Percentiles rank a stretch among this genome's conserved stretches.
phyloP scores from a whole-genome alignment of 2,329 filamentous ascomycete species.

The Clarireedia monteithiana region DNA sequence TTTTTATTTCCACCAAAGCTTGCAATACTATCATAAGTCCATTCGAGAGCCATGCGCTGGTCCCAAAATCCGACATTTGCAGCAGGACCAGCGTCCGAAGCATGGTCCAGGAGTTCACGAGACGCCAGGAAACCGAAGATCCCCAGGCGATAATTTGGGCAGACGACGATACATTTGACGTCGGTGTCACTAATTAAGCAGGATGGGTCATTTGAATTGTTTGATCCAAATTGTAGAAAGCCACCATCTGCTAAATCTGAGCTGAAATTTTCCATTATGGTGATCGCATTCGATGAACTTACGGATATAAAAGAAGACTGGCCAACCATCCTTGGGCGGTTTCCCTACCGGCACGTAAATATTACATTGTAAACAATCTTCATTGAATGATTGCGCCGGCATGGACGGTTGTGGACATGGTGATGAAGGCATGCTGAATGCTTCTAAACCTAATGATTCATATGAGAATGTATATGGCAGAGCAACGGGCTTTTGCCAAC shows the following conservation, averaged over 20 bases:
- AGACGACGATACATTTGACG: slow-evolving; percentile 48
- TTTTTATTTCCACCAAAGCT: slow-evolving; percentile 53
- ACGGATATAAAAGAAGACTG: slow-evolving; percentile 8
- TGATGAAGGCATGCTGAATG: neutral
- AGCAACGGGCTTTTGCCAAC: neutral
- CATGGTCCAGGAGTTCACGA: neutral
- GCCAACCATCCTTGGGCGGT: slow-evolving; percentile 2
- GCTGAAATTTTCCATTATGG: neutral
- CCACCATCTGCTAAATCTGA: slow-evolving; percentile 37
- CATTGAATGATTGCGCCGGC: neutral
- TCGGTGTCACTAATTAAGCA: slow-evolving; percentile 54
- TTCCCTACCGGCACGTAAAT: slow-evolving; percentile 1
- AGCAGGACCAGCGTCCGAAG: neutral
- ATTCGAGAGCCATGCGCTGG: slow-evolving; percentile 49
- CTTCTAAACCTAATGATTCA: neutral
- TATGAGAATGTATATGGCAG: slow-evolving; percentile 1
- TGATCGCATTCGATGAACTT: neutral
- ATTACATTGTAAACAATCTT: slow-evolving; percentile 8
- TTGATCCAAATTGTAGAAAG: slow-evolving; percentile 27
- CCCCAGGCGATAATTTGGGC: slow-evolving; percentile 44
- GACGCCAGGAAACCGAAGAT: slow-evolving; percentile 34
- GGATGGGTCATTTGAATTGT: slow-evolving; percentile 39
- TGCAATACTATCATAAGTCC: slow-evolving; percentile 56
- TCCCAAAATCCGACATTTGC: slow-evolving; percentile 46
- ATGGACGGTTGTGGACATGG: neutral